Conservation (phyloP, 306 rosid genomes). For the Prosopis cineraria region DNA sequence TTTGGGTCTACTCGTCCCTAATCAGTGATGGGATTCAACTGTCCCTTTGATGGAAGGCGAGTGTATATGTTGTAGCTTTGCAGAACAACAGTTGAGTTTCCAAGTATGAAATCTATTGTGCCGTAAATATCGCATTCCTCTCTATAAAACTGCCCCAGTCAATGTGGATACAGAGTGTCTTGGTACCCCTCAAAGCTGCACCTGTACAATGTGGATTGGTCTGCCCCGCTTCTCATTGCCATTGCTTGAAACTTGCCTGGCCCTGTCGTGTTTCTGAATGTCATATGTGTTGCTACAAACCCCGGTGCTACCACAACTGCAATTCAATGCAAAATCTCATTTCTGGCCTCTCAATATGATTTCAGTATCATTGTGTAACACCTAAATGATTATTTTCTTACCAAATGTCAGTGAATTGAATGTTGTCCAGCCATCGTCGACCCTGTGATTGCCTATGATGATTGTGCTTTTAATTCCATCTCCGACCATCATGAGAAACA, state of each 20-base stretch:
- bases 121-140: conserved; percentile 68
- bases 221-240: conserved; percentile 59
- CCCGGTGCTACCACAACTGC: conserved; percentile 59
- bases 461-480: conserved; percentile 69
- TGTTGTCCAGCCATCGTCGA: conserved; percentile 66
- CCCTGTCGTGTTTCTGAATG: conserved; percentile 68
- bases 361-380: neutral
- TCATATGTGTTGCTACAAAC: conserved; percentile 61
- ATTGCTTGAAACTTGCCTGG: conserved; percentile 68
- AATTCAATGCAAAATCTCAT: neutral
- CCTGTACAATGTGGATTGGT: conserved; percentile 54
- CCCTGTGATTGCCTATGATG: conserved; percentile 63
- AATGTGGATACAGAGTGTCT: conserved; percentile 60
- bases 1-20: conserved; percentile 61
- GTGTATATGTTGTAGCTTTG: conserved; percentile 62
- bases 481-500: conserved; percentile 63
- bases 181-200: conserved; percentile 76
- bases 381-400: conserved; percentile 29
- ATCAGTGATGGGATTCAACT: conserved; percentile 63
- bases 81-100: conserved; percentile 60
- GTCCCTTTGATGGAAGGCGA: conserved; percentile 49
- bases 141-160: conserved; percentile 61
- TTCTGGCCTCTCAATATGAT: neutral
- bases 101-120: conserved; percentile 68
- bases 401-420: conserved; percentile 75